These are phyloP conservation scores for Leucocoprinus sp. DNA, from an alignment of 768 basidiomycete species.

Conservation along the genomic window DNA sequence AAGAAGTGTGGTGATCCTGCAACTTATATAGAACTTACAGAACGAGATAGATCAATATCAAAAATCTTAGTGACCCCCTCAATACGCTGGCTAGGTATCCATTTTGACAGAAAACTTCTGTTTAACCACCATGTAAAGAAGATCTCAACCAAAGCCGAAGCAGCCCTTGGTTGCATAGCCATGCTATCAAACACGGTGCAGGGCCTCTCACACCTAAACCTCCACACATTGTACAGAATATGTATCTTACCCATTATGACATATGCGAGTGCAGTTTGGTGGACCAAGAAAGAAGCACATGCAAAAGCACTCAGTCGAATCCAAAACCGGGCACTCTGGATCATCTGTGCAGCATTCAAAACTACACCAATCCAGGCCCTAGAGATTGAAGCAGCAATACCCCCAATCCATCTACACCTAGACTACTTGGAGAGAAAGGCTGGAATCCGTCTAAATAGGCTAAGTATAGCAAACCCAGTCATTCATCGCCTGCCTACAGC, in stretches of 20 bases:
- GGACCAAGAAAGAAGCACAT: slow-evolving; percentile 20
- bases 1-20: background rate
- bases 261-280: slow-evolving; percentile 27
- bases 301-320: slow-evolving; percentile 18
- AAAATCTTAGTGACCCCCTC: slow-evolving; percentile 7
- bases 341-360: slow-evolving; percentile 25
- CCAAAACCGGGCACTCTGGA: slow-evolving; percentile 21
- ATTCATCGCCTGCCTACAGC: slow-evolving; percentile 14
- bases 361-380: slow-evolving; percentile 24
- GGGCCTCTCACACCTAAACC: slow-evolving; percentile 23
- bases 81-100: slow-evolving; percentile 26
- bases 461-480: slow-evolving; percentile 13
- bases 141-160: slow-evolving; percentile 17
- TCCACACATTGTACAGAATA: slow-evolving; percentile 20
- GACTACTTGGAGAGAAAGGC: slow-evolving; percentile 7
- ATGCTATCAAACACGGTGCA: slow-evolving; percentile 28
- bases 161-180: slow-evolving; percentile 16
- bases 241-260: slow-evolving; percentile 25
- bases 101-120: slow-evolving; percentile 23
- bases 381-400: slow-evolving; percentile 24
- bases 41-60: background rate
- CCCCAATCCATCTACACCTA: slow-evolving; percentile 19
- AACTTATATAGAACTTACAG: slow-evolving; percentile 12
- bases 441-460: slow-evolving; percentile 21
- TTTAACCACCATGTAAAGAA: slow-evolving; percentile 25